Evolutionary conservation across 108 stramenopile genomes (phyloP), one percentile per base, ranked within the genome.

Genomic region (Licmophora abbreviata): DNA sequence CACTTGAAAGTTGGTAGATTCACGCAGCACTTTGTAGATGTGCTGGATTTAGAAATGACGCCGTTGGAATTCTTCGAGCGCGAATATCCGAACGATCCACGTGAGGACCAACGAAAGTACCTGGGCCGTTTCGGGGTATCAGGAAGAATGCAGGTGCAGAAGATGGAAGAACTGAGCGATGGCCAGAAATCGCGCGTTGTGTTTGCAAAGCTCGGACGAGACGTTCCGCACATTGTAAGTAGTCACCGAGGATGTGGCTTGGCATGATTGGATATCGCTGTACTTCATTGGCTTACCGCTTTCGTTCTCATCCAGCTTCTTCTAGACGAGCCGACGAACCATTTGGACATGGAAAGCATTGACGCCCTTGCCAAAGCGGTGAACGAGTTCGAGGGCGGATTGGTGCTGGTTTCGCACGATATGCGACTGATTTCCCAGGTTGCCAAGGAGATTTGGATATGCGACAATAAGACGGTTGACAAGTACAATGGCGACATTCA

Each of bases 11-110:
- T 99, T 36, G 80, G 88, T 15, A 74, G 93, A 2, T 99, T 97
- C 75, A 96, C 96, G 29, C 99, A 99, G 67, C 99, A 99, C 61
- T 97, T 96, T 52, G 94, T 95, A 6, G 99, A 99, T 61, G 94
- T 97, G 30, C 83, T 99, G 38, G 89, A 98, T 56, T 61, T 97
- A 41, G 72, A 83, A 37, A 69, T 79, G 71, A 92, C 95, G 5
- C 99, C 99, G 0, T 77, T 99, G 9, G 95, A 98, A 57, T 99
- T 92, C 72, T 92, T 99, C 56, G 85, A 84, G 46, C 56, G 47
- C 6, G 48, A 76, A 24, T 94, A 92, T 59, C 90, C 92, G 20
- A 65, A 66, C 23, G 82, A 81, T 33, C 73, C 86, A 10, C 67
- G 71, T 1, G 86, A 93, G 45, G 87, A 93, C 37, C 72, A 84